Percentiles rank a stretch among this genome's conserved stretches.
phyloP scores from a whole-genome alignment of 2,329 filamentous ascomycete genomes.

The Cladobotryum mycophilum region DNA sequence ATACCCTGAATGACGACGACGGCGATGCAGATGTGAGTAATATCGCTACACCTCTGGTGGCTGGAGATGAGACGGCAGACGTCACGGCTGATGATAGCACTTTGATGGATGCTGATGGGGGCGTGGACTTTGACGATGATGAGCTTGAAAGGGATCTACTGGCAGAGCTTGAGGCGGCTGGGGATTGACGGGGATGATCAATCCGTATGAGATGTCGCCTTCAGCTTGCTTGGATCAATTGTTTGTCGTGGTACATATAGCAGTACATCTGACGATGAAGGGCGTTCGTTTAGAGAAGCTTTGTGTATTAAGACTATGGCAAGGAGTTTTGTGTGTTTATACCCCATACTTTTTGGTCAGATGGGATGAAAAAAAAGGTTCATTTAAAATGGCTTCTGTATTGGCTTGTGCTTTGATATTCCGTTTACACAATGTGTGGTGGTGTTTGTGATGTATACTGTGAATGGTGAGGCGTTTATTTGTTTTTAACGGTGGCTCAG shows the following conservation, averaged over 20 bases:
- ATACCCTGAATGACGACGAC: constrained; percentile 32
- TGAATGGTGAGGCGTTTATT: too few relatives aligned
- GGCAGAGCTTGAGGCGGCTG: constrained; percentile 47
- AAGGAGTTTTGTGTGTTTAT: not conserved
- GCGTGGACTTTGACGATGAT: constrained; percentile 43
- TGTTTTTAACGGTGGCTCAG: too few relatives aligned
- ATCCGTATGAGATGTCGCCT: not conserved
- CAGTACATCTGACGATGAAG: constrained; percentile 4
- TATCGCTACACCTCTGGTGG: constrained; percentile 36
- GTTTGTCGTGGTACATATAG: not conserved
- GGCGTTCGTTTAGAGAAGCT: constrained; percentile 5
- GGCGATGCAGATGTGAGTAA: constrained; percentile 29
- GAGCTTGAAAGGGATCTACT: constrained; percentile 59
- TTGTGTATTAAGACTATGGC: not conserved
- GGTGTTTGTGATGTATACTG: too few relatives aligned
- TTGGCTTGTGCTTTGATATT: not conserved
- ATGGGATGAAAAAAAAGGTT: not conserved
- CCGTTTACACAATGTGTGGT: too few relatives aligned
- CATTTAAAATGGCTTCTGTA: not conserved
- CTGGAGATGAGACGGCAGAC: constrained; percentile 23
- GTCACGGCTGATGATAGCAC: constrained; percentile 24
- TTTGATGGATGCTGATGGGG: constrained; percentile 23
- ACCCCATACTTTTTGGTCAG: constrained; percentile 5
- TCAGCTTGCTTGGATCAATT: not conserved
- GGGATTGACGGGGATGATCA: constrained; percentile 27